phyloP scores from a whole-genome alignment of 768 basidiomycete genomes.

The Boletus bicolor region DNA sequence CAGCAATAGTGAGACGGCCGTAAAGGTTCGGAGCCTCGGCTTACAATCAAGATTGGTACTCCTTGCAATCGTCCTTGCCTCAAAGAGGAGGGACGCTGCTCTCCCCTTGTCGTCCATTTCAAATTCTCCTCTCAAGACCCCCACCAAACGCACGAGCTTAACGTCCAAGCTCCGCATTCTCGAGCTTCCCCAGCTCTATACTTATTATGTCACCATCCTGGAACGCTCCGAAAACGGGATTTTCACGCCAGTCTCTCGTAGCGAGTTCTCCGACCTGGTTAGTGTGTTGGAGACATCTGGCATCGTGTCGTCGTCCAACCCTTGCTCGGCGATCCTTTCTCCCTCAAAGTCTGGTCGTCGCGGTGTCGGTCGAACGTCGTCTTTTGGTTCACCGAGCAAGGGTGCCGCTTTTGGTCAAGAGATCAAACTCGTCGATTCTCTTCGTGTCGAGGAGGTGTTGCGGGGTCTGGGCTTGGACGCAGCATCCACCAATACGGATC shows the following conservation, averaged over 20 bases:
- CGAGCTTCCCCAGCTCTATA: constrained; percentile 59
- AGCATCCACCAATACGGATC: constrained; percentile 27
- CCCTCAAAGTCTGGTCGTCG: constrained; percentile 50
- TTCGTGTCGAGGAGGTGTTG: constrained; percentile 66
- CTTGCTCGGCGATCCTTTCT: constrained; percentile 32
- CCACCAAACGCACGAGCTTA: constrained; percentile 52
- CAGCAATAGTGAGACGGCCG: constrained; percentile 56
- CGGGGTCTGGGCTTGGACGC: constrained; percentile 54
- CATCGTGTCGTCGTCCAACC: constrained; percentile 42
- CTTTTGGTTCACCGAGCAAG: constrained; percentile 44
- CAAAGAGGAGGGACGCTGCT: constrained; percentile 56
- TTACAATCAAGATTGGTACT: constrained; percentile 73
- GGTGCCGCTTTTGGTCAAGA: constrained; percentile 40
- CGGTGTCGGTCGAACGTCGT: constrained; percentile 53
- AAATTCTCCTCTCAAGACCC: constrained; percentile 34
- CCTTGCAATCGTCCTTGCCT: constrained; percentile 59
- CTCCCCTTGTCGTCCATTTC: constrained; percentile 47
- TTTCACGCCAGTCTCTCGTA: constrained; percentile 66
- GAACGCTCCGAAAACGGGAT: constrained; percentile 50
- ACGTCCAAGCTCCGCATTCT: constrained; percentile 39
- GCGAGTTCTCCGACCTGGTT: constrained; percentile 72
- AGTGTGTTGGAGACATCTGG: constrained; percentile 74
- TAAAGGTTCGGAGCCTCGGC: constrained; percentile 65
- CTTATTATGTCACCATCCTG: constrained; percentile 61
- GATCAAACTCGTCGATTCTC: constrained; percentile 51